These are phyloP conservation scores for Lantana camara DNA, from an alignment of 257 asterid species.

Conservation along the genomic window DNA sequence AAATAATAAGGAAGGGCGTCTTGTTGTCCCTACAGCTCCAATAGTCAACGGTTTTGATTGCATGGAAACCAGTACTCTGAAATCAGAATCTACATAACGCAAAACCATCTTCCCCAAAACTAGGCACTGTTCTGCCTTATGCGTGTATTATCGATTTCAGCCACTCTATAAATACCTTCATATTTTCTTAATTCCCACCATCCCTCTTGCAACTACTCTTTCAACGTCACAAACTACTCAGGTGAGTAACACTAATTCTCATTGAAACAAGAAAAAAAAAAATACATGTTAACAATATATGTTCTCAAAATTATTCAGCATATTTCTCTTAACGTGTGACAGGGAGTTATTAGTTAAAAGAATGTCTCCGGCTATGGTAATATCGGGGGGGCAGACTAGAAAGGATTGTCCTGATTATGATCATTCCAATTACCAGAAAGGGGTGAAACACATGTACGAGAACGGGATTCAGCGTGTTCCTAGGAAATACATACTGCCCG, in stretches of 20 bases:
- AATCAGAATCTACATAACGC: conserved; percentile 14
- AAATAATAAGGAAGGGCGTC: conserved; percentile 20
- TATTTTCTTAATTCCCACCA: conserved; percentile 38
- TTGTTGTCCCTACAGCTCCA: conserved; percentile 23
- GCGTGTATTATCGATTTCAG: too few relatives aligned
- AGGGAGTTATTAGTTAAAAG: neutral
- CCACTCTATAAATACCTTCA: conserved; percentile 45
- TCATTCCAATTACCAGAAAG: conserved; percentile 54
- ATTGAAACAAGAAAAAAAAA: too few relatives aligned
- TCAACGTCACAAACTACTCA: conserved; percentile 24
- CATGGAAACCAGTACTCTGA: conserved; percentile 32
- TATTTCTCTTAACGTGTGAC: neutral
- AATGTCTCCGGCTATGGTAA: conserved; percentile 63
- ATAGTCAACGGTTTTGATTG: conserved; percentile 59
- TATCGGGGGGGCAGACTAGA: conserved; percentile 21
- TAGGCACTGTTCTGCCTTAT: conserved; percentile 26
- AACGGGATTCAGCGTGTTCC: conserved; percentile 71
- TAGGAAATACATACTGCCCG: conserved; percentile 63
- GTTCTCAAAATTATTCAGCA: too few relatives aligned
- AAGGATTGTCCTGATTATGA: too few relatives aligned
- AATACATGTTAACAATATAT: too few relatives aligned
- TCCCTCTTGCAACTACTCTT: conserved; percentile 21
- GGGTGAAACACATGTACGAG: conserved; percentile 72
- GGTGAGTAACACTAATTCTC: conserved; percentile 1
- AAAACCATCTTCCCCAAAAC: conserved; percentile 40